Percentiles rank a stretch among this genome's conserved stretches.
phyloP scores from a whole-genome alignment of 768 basidiomycete species.

The Tricholoma furcatifolium region DNA sequence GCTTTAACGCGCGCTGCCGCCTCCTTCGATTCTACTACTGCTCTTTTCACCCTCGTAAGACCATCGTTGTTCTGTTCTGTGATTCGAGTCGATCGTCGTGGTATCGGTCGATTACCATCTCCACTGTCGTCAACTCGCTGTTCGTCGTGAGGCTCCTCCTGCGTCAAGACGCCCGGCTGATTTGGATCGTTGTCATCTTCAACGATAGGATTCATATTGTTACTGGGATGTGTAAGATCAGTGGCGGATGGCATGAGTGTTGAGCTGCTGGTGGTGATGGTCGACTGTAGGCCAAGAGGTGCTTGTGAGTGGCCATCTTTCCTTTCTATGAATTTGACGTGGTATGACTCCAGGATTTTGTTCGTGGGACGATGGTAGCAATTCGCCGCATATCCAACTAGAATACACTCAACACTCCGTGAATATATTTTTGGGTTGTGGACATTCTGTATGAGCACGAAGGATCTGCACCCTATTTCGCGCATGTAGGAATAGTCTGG shows the following conservation, averaged over 20 bases:
- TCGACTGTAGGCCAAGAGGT: not conserved
- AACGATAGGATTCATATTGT: not conserved
- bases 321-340: slow-evolving; percentile 27
- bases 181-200: not conserved
- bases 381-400: too few relatives aligned
- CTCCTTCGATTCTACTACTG: not conserved
- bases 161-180: not conserved
- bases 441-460: slow-evolving; percentile 37
- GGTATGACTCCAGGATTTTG: slow-evolving; percentile 19
- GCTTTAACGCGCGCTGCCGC: not conserved
- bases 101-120: not conserved
- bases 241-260: not conserved
- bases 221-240: not conserved
- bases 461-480: slow-evolving; percentile 29
- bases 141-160: not conserved
- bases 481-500: slow-evolving; percentile 29
- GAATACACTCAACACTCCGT: too few relatives aligned
- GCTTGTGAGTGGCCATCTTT: slow-evolving; percentile 11
- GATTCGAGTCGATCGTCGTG: not conserved
- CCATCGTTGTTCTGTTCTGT: not conserved
- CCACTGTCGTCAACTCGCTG: not conserved
- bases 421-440: too few relatives aligned
- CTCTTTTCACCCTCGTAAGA: not conserved
- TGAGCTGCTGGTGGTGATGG: not conserved
- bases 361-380: slow-evolving; percentile 24